These are phyloP conservation scores for Blastocystis sp. DNA, from an alignment of 352 stramenopile genomes.

Conservation along the genomic window DNA sequence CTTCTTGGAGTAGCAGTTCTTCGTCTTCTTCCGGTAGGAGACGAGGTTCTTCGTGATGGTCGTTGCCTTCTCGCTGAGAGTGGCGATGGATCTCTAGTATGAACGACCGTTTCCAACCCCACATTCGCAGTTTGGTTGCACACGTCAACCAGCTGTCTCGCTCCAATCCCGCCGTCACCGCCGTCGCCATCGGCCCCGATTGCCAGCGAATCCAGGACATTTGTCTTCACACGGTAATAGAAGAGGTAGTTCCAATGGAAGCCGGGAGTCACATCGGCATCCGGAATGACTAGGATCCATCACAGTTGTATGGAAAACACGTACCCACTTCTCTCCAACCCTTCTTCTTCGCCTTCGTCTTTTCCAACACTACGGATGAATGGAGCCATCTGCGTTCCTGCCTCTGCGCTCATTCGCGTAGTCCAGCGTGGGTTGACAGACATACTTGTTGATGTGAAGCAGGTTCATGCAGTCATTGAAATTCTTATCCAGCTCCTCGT, in stretches of 20 bases:
- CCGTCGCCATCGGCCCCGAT: neutral
- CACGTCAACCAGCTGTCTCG: slow-evolving; percentile 34
- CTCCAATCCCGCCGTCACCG: neutral
- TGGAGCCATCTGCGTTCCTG: neutral
- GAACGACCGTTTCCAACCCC: neutral
- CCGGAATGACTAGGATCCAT: slow-evolving; percentile 4
- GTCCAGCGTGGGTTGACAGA: slow-evolving; percentile 45
- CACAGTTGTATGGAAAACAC: neutral
- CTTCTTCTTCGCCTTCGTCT: slow-evolving; percentile 49
- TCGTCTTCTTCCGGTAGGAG: slow-evolving; percentile 59
- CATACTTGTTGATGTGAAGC: slow-evolving; percentile 48
- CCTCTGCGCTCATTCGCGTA: slow-evolving; percentile 18
- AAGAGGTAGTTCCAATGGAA: slow-evolving; percentile 46
- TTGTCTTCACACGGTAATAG: slow-evolving; percentile 18
- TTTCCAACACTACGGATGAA: slow-evolving; percentile 16
- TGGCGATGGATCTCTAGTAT: neutral
- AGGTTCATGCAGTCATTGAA: slow-evolving; percentile 29
- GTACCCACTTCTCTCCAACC: neutral
- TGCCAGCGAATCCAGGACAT: slow-evolving; percentile 44
- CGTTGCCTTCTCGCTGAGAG: slow-evolving; percentile 11
- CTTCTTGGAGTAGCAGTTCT: slow-evolving; percentile 57
- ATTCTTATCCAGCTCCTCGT: neutral
- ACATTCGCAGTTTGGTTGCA: slow-evolving; percentile 40
- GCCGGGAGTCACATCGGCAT: neutral
- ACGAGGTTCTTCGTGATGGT: slow-evolving; percentile 19